phyloP scores from a whole-genome alignment of 148 eudicot species.

The Gaultheria prostrata region DNA sequence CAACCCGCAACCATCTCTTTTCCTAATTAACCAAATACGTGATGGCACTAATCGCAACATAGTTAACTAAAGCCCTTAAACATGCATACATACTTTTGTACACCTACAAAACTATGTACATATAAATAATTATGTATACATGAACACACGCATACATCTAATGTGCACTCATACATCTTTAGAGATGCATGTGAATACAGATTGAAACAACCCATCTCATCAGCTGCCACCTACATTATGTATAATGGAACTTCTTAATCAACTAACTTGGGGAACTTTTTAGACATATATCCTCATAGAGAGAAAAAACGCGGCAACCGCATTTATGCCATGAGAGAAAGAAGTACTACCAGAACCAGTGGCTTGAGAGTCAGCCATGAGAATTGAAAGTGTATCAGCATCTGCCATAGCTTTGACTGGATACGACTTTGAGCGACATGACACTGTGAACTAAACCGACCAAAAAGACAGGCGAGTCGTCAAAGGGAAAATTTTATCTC shows the following conservation, averaged over 20 bases:
- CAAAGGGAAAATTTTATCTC: neutral
- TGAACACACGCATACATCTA: neutral
- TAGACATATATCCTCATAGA: neutral
- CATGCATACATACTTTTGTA: neutral
- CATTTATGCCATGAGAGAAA: neutral
- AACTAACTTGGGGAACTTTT: neutral
- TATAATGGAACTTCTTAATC: neutral
- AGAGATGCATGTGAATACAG: too few relatives aligned
- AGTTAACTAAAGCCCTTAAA: neutral
- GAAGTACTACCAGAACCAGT: conserved; percentile 20
- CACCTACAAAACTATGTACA: neutral
- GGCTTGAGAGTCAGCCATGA: conserved; percentile 27
- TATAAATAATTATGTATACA: too few relatives aligned
- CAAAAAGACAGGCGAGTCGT: neutral
- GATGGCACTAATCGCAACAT: neutral
- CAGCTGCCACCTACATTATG: too few relatives aligned
- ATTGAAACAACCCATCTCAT: neutral
- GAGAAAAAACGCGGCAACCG: neutral
- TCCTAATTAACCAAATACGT: neutral
- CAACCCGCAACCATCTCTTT: neutral
- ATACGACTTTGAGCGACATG: conserved; percentile 21
- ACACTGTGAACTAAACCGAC: neutral
- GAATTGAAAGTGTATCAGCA: conserved; percentile 19
- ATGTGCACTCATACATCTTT: too few relatives aligned
- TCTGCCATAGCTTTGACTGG: conserved; percentile 34